These are phyloP conservation scores for Aspergillus udagawae DNA, from an alignment of 2,329 filamentous ascomycete genomes.

Conservation along the genomic window DNA sequence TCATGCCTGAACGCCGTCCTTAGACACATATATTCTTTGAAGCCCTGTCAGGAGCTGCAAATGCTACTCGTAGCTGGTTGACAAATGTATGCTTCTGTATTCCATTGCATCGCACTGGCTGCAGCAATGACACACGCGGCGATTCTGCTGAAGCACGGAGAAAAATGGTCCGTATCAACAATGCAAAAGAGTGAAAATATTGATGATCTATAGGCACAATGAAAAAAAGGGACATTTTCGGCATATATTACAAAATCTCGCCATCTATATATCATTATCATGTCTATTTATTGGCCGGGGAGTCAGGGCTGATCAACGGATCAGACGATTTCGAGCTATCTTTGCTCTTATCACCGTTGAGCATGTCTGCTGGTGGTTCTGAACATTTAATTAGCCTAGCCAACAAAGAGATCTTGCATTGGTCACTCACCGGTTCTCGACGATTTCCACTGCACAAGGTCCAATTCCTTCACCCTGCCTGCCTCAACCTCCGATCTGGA, in stretches of 20 bases:
- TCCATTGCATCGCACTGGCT: background rate
- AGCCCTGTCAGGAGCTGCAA: background rate
- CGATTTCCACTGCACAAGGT: slow-evolving; percentile 37
- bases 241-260: slow-evolving; percentile 6
- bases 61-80: no score
- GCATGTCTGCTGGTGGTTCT: slow-evolving; percentile 26
- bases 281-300: slow-evolving; percentile 48
- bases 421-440: slow-evolving; percentile 39
- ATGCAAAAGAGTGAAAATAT: background rate
- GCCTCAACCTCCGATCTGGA: slow-evolving; percentile 57
- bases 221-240: slow-evolving; percentile 16
- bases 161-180: background rate
- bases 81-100: background rate
- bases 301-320: slow-evolving; percentile 41
- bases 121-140: background rate
- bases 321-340: slow-evolving; percentile 37
- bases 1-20: background rate
- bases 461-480: slow-evolving; percentile 47
- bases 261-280: slow-evolving; percentile 17
- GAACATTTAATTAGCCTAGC: background rate
- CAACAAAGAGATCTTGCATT: background rate
- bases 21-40: no score
- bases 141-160: background rate
- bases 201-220: background rate
- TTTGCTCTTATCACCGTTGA: slow-evolving; percentile 40